Conservation (phyloP, 1,139 yeast species). For the Pichia sp. region DNA sequence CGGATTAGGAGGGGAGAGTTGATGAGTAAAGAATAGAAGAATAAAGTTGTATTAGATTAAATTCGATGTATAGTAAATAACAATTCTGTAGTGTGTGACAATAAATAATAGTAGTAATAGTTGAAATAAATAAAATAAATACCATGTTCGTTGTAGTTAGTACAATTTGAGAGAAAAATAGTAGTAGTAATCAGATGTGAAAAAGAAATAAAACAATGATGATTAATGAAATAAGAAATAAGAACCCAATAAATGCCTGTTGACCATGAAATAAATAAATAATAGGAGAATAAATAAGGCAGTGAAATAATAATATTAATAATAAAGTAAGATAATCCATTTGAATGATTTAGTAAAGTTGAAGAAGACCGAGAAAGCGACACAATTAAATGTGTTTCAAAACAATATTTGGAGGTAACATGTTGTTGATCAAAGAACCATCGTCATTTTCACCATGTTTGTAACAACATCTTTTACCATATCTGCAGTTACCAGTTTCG, state of each 20-base stretch:
- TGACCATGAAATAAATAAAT: not conserved
- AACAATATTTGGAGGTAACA: slow-evolving; percentile 2
- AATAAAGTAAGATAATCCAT: no score
- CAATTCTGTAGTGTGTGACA: no score
- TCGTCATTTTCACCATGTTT: slow-evolving; percentile 57
- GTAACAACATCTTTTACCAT: slow-evolving; percentile 91
- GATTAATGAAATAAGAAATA: not conserved
- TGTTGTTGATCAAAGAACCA: slow-evolving; percentile 13
- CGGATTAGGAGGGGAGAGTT: no score
- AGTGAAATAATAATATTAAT: no score
- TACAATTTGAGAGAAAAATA: not conserved
- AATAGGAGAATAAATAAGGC: no score
- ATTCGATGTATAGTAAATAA: no score
- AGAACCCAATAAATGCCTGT: no score
- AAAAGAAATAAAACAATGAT: not conserved
- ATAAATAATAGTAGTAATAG: not conserved
- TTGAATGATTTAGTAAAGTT: no score
- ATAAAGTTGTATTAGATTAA: no score
- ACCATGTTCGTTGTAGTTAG: not conserved
- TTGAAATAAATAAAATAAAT: not conserved
- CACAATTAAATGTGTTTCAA: slow-evolving; percentile 1
- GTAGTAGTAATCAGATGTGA: not conserved
- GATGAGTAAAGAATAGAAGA: no score
- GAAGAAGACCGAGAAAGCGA: no score
- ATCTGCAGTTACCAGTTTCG: slow-evolving; percentile 78